Evolutionary conservation across 176 grass and related monocot species (phyloP).

Genomic region (Oryza brachyantha): DNA sequence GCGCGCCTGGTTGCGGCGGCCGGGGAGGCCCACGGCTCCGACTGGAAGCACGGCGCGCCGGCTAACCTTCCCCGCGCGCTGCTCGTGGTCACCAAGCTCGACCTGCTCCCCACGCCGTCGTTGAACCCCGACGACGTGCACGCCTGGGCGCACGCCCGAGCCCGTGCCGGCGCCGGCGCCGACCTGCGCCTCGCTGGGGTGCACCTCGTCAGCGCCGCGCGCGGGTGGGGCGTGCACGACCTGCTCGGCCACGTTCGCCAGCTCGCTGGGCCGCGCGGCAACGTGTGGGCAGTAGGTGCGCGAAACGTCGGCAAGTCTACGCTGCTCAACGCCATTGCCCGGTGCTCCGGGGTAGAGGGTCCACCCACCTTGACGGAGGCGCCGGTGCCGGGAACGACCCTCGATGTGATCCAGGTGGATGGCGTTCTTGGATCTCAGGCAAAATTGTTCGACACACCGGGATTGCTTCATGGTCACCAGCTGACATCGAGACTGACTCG

Average conservation of each 20-base stretch:
- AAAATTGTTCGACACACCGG: slow-evolving; percentile 81
- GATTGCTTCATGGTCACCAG: slow-evolving; percentile 76
- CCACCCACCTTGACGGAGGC: slow-evolving; percentile 69
- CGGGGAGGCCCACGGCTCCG: slow-evolving; percentile 26
- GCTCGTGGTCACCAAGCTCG: slow-evolving; percentile 76
- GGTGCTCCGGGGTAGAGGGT: slow-evolving; percentile 41
- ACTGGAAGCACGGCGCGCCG: slow-evolving; percentile 52
- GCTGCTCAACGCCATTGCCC: slow-evolving; percentile 71
- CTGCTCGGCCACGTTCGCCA: slow-evolving; percentile 64
- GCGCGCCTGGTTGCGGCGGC: slow-evolving; percentile 55
- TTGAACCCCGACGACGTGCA: slow-evolving; percentile 53
- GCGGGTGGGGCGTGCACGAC: slow-evolving; percentile 65
- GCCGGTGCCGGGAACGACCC: slow-evolving; percentile 76
- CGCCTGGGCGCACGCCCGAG: slow-evolving; percentile 55
- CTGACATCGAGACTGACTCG: slow-evolving; percentile 62
- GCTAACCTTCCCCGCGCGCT: slow-evolving; percentile 57
- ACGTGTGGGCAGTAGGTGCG: slow-evolving; percentile 87
- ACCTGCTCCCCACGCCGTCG: slow-evolving; percentile 64
- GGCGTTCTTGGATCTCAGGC: slow-evolving; percentile 70
- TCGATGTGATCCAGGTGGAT: slow-evolving; percentile 65
- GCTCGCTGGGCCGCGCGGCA: slow-evolving; percentile 62
- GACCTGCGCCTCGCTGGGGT: slow-evolving; percentile 53
- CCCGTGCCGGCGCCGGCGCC: slow-evolving; percentile 45
- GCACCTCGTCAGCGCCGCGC: slow-evolving; percentile 63
- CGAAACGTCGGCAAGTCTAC: slow-evolving; percentile 88